Base-by-base conservation (phyloP, 176 grass and related monocot genomes). In the Areca catechu region DNA sequence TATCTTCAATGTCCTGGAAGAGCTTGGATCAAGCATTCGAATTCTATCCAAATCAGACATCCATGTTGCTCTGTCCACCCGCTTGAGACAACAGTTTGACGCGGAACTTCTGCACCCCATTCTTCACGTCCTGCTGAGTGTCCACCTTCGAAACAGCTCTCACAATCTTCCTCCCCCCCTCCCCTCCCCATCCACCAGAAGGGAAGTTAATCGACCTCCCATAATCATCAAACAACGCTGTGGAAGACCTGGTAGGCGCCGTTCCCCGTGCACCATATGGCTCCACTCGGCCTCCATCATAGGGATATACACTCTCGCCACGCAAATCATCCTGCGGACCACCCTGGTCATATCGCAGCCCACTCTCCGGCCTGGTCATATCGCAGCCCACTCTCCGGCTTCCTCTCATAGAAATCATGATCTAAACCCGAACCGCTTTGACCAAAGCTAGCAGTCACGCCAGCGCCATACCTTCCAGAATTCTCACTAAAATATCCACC, bases 41-140 rank as follows among this genome's bases (percentile, higher is more conserved):
- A 98, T 98, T 70, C 93, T 87, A 92, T 98, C 93, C 78, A 97
- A 77, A 68, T n/a, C n/a, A n/a, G 48, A 98, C 93, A 70, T 98
- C 87, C 83, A 85, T 83, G 66, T 71, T 70, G 62, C 78, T 92
- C 52, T 71, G 68, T 0, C 93, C 93, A 16, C 83, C 80, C 0
- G 84, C 84, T 73, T 98, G 87, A 0, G 93, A 77, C 76, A 98
- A 69, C 70, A 98, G 75, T 70, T 88, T 98, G 3, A 98, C 87
- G 56, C 93, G 63, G 70, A 88, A 98, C 54, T 98, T 98, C 66
- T 98, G 93, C 66, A 98, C 93, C 19, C 93, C 93, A 19, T 68
- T 66, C 15, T 85, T 88, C 25, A 75, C 59, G 20, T 97, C 93
- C 70, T 86, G 80, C 22, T 83, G 62, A 0, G 78, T 67, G 25